Base-by-base conservation (phyloP, 768 basidiomycete genomes). In the Rhodosporidiobolus odoratus region DNA sequence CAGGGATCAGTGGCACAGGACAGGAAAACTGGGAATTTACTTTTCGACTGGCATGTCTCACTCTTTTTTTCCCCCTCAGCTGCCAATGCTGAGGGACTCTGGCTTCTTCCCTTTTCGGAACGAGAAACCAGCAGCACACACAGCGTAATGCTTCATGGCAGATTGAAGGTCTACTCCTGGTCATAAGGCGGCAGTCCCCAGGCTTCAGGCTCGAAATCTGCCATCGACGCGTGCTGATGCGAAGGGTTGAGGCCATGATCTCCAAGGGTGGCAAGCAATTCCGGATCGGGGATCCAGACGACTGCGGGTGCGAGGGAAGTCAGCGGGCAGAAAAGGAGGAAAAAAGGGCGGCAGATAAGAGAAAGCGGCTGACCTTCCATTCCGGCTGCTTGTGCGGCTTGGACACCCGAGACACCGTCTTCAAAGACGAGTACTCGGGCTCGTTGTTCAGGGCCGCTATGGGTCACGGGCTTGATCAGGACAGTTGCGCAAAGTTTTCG, bases 241-340 rank as follows among this genome's bases (percentile, higher is more conserved):
- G 65, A 64, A 2, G 65, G 66, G 52, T 75, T 77, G 10, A 92
- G 77, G 2, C 83, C 83, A 75, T 85, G 83, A n/a, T 81, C 62
- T 2, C 73, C 66, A 21, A 76, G 82, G 7, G 87, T 78, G 4
- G 82, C 79, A 43, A 88, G 78, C 10, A 93, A 81, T 65, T 88
- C 86, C 12, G 83, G 75, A 75, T 93, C 91, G 3, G 92, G 91
- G 23, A 92, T 85, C 91, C 91, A 94, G 4, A 91, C 82, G 40
- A 91, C 91, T 91, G 74, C 23, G 13, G n/a, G 7, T 10, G 13
- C 7, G 40, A 19, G 56, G 37, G 56, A 25, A 50, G 48, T 23
- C 9, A 25, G 48, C 9, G 48, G 9, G 12, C 21, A 34, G n/a
- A 23, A 40, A 9, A 17, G 38, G 53, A 15, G 16, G 6, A 9